Evolutionary conservation across 768 basidiomycete species (phyloP).

Genomic region (Lactarius hengduanensis): DNA sequence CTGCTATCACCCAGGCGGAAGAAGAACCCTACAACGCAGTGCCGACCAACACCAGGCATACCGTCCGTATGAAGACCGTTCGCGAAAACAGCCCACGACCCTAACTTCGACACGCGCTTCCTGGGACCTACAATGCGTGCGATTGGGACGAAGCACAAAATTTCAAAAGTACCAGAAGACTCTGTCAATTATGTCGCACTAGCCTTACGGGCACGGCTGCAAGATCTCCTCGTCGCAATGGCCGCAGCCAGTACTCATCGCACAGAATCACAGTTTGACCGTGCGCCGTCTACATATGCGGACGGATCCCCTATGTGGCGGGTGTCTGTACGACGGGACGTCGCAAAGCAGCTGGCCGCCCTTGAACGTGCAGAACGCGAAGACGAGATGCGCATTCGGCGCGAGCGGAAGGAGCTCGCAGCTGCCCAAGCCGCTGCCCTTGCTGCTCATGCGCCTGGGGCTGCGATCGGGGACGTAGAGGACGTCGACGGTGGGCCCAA

Average conservation of each 20-base stretch:
- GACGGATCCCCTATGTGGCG: conserved; percentile 81
- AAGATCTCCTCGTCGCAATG: conserved; percentile 67
- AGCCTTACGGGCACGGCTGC: conserved; percentile 71
- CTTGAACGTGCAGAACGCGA: conserved; percentile 81
- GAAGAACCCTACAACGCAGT: conserved; percentile 71
- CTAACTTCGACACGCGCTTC: conserved; percentile 65
- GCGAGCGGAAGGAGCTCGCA: conserved; percentile 75
- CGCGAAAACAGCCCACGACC: conserved; percentile 71
- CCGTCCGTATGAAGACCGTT: conserved; percentile 72
- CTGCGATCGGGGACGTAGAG: conserved; percentile 49
- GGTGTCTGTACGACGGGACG: conserved; percentile 71
- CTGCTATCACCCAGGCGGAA: conserved; percentile 58
- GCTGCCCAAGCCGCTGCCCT: conserved; percentile 72
- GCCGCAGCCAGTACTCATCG: conserved; percentile 66
- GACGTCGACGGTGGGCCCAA: conserved; percentile 56
- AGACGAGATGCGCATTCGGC: conserved; percentile 71
- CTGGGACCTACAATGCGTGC: conserved; percentile 66
- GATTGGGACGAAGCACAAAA: conserved; percentile 65
- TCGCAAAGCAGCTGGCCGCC: conserved; percentile 71
- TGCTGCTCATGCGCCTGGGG: conserved; percentile 55
- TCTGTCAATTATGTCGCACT: conserved; percentile 75
- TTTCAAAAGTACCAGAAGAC: conserved; percentile 68
- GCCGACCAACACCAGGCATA: conserved; percentile 62
- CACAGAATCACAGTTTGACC: conserved; percentile 66
- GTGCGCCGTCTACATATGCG: conserved; percentile 61